Base-by-base conservation (phyloP, 331 rosid species). In the Acacia concinna region DNA sequence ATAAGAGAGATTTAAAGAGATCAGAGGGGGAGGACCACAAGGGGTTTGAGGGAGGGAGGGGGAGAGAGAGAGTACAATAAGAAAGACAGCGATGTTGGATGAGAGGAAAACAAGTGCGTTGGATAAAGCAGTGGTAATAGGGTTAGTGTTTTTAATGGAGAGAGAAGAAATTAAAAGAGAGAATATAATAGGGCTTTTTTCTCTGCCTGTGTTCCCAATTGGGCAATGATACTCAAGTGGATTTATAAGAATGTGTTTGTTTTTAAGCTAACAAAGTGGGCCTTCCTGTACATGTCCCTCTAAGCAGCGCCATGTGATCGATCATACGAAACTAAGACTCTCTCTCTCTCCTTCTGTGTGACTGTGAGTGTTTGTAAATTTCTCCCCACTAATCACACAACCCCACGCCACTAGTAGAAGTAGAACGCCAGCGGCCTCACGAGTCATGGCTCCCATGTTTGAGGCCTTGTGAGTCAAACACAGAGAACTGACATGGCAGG, bases 281-380 rank as follows among this genome's bases (percentile, higher is more conserved):
- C 93, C 97, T 84, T 23, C 83, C 31, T 93, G 99, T 93, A 87
- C 77, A 84, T 87, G 85, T 86, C 93, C 77, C 90, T 47, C 78
- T 87, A 78, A 90, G 85, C 93, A 91, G 54, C 71, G 27, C 91
- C 99, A 93, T 90, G 98, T 93, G 99, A 91, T 81, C 86, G 97
- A 91, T 79, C 85, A 82, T 74, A 78, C 88, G 86, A 86, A 78
- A 80, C 87, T 87, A 85, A 79, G 80, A 71, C 40, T 79, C 81
- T 71, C 37, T 52, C 56, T 47, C 27, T 23, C 27, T 54, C 17
- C 5, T 6, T 11, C 31, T 56, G 41, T 38, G 20, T 44, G 51
- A 44, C 13, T 54, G 2, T 54, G 13, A 0, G 9, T 54, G 21
- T 56, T 10, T 27, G 25, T 67, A 17, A 17, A 75, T 66, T 28